Conservation (phyloP, 257 asterid species). For the Prunella vulgaris region DNA sequence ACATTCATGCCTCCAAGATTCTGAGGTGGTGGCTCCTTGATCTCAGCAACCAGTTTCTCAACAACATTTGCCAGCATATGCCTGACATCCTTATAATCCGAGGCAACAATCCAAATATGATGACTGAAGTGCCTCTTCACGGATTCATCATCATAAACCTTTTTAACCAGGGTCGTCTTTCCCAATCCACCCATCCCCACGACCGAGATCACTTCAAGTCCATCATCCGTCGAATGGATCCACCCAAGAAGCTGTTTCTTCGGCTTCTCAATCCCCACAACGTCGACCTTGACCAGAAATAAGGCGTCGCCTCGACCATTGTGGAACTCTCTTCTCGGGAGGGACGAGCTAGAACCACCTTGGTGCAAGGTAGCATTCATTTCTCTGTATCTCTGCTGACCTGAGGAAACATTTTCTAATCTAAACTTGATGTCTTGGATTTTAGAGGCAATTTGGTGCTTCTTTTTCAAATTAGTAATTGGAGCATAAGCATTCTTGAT, state of each 20-base stretch:
- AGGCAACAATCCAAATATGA: conserved; percentile 6
- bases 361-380: background rate
- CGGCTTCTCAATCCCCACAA: conserved; percentile 34
- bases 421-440: conserved; percentile 17
- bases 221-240: background rate
- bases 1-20: background rate
- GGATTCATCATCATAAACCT: background rate
- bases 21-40: background rate
- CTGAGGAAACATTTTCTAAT: conserved; percentile 4
- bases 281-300: conserved; percentile 24
- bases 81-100: conserved; percentile 2
- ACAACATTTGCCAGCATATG: background rate
- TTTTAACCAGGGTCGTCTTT: conserved; percentile 1
- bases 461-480: background rate
- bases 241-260: conserved; percentile 25
- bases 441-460: conserved; percentile 11
- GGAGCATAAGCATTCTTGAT: background rate
- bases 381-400: conserved; percentile 9
- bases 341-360: background rate
- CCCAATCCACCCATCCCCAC: conserved; percentile 18
- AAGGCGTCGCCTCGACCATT: conserved; percentile 29
- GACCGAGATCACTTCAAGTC: conserved; percentile 7
- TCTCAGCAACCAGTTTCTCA: background rate
- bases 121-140: background rate
- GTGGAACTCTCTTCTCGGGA: background rate